A percentile compares a stretch with the other conserved stretches of the same genome.
These are phyloP conservation scores for Zygotorulaspora sp. DNA, from an alignment of 805 yeast genomes.

Conservation along the genomic window DNA sequence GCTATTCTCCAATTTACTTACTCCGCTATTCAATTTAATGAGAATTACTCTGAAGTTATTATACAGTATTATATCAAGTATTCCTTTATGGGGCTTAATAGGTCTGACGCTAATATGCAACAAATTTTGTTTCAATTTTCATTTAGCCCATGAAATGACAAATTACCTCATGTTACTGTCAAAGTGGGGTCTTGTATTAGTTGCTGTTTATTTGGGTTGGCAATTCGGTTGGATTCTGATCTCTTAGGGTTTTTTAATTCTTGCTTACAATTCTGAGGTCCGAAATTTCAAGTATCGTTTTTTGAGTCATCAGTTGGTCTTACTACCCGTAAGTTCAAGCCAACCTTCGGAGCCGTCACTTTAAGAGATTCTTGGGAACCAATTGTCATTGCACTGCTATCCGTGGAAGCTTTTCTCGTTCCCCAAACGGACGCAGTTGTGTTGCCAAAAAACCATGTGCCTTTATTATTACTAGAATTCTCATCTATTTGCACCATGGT, in stretches of 20 bases:
- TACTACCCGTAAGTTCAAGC: constrained; percentile 21
- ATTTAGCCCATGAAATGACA: no score
- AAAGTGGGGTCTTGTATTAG: constrained; percentile 11
- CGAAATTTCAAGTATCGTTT: constrained; percentile 1
- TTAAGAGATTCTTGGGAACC: constrained; percentile 14
- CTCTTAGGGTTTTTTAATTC: no score
- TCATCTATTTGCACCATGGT: constrained; percentile 14
- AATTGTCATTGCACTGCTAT: constrained; percentile 14
- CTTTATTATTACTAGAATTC: constrained; percentile 7
- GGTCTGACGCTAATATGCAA: not conserved
- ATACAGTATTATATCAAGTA: constrained; percentile 1
- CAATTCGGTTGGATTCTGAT: constrained; percentile 12
- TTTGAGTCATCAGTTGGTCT: constrained; percentile 4
- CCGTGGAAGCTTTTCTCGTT: constrained; percentile 18
- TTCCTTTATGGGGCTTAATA: constrained; percentile 5
- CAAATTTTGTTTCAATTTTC: not conserved
- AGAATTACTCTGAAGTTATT: not conserved
- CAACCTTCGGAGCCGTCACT: constrained; percentile 18
- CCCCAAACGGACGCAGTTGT: constrained; percentile 7
- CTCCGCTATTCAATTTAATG: not conserved
- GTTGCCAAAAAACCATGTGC: constrained; percentile 14
- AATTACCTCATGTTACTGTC: no score
- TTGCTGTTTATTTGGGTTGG: constrained; percentile 15
- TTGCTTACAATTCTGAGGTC: not conserved
- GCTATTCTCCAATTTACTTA: not conserved